Conservation (phyloP, 169 alveolate species). For the Eimeria sp. region DNA sequence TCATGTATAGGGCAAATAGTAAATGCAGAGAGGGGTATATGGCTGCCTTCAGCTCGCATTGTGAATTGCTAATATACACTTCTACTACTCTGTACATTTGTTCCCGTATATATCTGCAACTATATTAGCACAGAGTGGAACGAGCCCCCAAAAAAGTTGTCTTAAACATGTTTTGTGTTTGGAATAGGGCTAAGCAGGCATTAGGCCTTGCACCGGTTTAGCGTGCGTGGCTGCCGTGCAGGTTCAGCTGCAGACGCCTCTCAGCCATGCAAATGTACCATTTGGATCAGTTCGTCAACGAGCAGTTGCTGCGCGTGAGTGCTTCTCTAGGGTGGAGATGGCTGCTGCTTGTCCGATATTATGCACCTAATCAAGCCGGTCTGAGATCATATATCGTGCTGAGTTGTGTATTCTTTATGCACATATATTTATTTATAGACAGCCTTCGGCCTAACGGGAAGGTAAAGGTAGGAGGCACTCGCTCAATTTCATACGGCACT, state of each 20-base stretch:
- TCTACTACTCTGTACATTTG: neutral
- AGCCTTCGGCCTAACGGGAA: conserved; percentile 78
- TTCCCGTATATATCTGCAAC: neutral
- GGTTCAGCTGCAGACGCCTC: conserved; percentile 9
- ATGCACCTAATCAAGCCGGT: too few species aligned
- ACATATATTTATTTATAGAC: neutral
- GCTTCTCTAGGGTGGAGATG: neutral
- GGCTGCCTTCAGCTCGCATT: neutral
- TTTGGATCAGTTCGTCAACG: neutral
- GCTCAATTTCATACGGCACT: conserved; percentile 79
- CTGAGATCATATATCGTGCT: too few species aligned
- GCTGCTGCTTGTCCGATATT: too few species aligned
- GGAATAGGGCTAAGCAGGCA: neutral
- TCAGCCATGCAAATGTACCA: neutral
- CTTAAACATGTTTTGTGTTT: neutral
- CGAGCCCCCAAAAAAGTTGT: too few species aligned
- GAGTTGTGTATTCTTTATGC: neutral
- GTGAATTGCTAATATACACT: too few species aligned
- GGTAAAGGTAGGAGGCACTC: conserved; percentile 70
- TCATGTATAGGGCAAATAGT: too few species aligned
- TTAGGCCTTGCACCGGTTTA: neutral
- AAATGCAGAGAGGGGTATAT: neutral
- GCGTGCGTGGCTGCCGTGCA: neutral
- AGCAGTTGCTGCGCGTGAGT: conserved; percentile 30
- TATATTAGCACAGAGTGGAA: too few species aligned